These are phyloP conservation scores for Apophysomyces variabilis DNA, from an alignment of 371 early-diverging fungal species.

Conservation along the genomic window DNA sequence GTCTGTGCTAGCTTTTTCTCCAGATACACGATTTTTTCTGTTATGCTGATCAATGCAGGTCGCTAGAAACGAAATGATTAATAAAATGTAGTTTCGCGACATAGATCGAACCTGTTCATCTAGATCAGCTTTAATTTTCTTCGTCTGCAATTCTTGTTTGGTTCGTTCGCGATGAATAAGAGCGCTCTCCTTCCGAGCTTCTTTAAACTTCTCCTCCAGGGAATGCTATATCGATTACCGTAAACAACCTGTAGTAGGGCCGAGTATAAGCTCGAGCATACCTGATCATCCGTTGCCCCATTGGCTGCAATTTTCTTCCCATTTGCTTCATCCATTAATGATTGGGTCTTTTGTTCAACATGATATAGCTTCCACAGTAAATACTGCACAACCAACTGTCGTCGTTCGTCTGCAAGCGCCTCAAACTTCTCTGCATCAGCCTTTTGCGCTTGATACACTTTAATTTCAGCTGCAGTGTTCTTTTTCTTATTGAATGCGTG, in stretches of 20 bases:
- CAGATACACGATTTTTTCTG: conserved; percentile 74
- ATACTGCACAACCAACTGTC: conserved; percentile 65
- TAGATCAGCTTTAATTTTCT: conserved; percentile 65
- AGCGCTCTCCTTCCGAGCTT: conserved; percentile 75
- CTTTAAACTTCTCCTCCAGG: conserved; percentile 61
- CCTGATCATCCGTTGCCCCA: conserved; percentile 41
- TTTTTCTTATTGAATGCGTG: conserved; percentile 89
- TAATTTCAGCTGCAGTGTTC: conserved; percentile 87
- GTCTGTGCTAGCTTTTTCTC: conserved; percentile 70
- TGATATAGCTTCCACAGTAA: conserved; percentile 92
- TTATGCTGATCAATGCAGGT: conserved; percentile 64
- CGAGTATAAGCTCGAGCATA: conserved; percentile 19
- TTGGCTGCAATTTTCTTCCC: conserved; percentile 20
- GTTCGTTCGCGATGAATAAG: conserved; percentile 75
- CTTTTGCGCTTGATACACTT: conserved; percentile 90
- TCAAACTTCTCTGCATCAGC: conserved; percentile 89
- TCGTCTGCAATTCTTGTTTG: conserved; percentile 72
- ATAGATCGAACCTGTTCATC: conserved; percentile 54
- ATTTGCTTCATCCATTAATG: conserved; percentile 53
- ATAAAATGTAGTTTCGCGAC: background rate
- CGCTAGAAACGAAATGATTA: conserved; percentile 29
- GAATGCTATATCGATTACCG: conserved; percentile 25
- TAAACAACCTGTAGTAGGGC: background rate
- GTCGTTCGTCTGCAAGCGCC: conserved; percentile 60
- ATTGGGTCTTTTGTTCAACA: conserved; percentile 64